Conservation (phyloP, 148 eudicot genomes). For the Rhododendron molle region DNA sequence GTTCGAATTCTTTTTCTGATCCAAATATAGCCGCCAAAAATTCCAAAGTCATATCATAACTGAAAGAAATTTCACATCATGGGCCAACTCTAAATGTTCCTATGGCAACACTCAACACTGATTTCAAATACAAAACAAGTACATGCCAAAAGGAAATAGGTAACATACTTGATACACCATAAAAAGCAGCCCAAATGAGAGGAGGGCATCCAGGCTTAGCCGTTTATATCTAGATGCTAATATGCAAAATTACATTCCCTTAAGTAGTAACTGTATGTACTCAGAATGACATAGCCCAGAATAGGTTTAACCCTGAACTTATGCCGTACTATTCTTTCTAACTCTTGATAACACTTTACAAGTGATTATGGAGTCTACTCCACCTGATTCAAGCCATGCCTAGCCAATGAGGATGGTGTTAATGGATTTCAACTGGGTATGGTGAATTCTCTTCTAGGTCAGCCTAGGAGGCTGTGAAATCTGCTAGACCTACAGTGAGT, state of each 20-base stretch:
- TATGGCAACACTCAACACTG: too few species aligned
- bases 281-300: background rate
- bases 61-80: slow-evolving; percentile 47
- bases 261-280: background rate
- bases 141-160: background rate
- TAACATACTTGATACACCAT: background rate
- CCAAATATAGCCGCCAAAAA: slow-evolving; percentile 93
- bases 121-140: background rate
- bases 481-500: background rate
- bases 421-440: background rate
- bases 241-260: background rate
- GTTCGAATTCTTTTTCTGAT: slow-evolving; percentile 78
- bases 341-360: background rate
- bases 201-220: background rate
- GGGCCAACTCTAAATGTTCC: slow-evolving; percentile 24
- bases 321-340: background rate
- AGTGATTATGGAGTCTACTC: background rate
- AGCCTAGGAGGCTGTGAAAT: background rate
- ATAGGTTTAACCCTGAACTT: background rate
- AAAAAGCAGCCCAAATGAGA: background rate
- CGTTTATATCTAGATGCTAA: background rate
- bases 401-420: background rate
- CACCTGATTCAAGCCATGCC: background rate
- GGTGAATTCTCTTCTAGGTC: background rate
- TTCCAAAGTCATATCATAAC: slow-evolving; percentile 83